A percentile compares a stretch with the other conserved stretches of the same genome.
phyloP scores from a whole-genome alignment of 2,329 filamentous ascomycete species.

The Cadophora malorum region DNA sequence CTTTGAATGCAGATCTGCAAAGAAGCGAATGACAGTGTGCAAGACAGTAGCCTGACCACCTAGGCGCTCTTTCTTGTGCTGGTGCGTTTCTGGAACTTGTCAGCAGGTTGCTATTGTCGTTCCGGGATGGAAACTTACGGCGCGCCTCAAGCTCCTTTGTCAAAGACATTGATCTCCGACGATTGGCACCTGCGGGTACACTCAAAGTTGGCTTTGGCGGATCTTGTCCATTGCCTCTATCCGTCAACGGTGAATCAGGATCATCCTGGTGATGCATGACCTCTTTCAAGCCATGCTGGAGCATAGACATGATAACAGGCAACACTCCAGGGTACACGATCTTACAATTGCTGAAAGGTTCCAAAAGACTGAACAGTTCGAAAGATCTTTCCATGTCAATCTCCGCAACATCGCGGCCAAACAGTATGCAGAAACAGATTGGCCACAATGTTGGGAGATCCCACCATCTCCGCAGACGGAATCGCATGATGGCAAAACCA shows the following conservation, averaged over 20 bases:
- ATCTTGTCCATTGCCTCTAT: constrained; percentile 37
- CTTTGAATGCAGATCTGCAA: constrained; percentile 78
- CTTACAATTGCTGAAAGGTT: constrained; percentile 72
- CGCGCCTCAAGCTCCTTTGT: constrained; percentile 62
- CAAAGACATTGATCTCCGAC: constrained; percentile 68
- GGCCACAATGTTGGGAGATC: constrained; percentile 84
- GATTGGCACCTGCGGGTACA: constrained; percentile 35
- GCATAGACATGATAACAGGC: constrained; percentile 81
- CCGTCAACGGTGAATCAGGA: constrained; percentile 57
- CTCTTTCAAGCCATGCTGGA: constrained; percentile 82
- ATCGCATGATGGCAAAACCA: constrained; percentile 85
- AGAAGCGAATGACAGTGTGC: constrained; percentile 77
- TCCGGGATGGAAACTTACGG: constrained; percentile 49
- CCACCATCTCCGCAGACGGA: constrained; percentile 87
- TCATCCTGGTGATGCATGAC: constrained; percentile 68
- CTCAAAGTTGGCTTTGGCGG: constrained; percentile 35
- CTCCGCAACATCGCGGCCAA: constrained; percentile 79
- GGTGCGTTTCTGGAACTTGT: constrained; percentile 45
- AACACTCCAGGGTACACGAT: constrained; percentile 80
- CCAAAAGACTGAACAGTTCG: constrained; percentile 74
- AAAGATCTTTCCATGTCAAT: constrained; percentile 77
- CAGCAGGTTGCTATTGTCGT: constrained; percentile 4
- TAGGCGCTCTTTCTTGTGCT: constrained; percentile 56
- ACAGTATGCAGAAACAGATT: constrained; percentile 86
- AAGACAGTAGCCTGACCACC: constrained; percentile 69